Evolutionary conservation across 768 basidiomycete genomes (phyloP), one percentile per base, ranked within the genome.

Genomic region (Chalciporus sphaerocephalus): DNA sequence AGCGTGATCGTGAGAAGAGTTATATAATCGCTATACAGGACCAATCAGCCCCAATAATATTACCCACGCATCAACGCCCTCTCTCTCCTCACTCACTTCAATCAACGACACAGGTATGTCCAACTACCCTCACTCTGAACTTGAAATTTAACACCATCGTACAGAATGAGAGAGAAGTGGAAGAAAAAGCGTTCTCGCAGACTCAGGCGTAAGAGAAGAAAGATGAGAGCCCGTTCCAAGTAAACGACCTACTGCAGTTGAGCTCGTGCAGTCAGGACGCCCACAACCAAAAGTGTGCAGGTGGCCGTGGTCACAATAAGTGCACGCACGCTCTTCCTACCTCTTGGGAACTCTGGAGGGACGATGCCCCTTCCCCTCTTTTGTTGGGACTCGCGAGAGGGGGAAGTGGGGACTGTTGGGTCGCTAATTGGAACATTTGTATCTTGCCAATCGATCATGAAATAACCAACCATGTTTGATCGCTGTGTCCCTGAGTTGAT

Each of bases 141-240:
- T 3, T n/a, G 30, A 32, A 32, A 13, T 42, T 56, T 41, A 62
- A 13, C 0, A 2, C 11, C 0, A 25, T 16, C 10, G 15, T n/a
- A 12, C 43, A 85, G 80, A 54, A 92, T 91, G 89, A 89, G 89
- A 87, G 89, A 91, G 72, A 92, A 92, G 84, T 92, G 89, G 89
- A 91, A 91, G 83, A 92, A 92, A 75, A 92, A 92, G 79, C 80
- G 89, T 67, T 89, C 89, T 54, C 83, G 89, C 68, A 87, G 90
- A 66, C 90, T 92, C 74, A 79, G 90, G 66, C 86, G 89, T 71
- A 92, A 92, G 65, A 87, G 89, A 78, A 85, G 89, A 86, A 92
- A 92, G 80, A 92, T 92, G 89, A 82, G 89, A 69, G 89, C 89
- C 53, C 89, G 89, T 72, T 92, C 89, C 78, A 92, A 72, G 66